These are phyloP conservation scores for Cryptosporidium tyzzeri DNA, from an alignment of 169 alveolate species.

Conservation along the genomic window DNA sequence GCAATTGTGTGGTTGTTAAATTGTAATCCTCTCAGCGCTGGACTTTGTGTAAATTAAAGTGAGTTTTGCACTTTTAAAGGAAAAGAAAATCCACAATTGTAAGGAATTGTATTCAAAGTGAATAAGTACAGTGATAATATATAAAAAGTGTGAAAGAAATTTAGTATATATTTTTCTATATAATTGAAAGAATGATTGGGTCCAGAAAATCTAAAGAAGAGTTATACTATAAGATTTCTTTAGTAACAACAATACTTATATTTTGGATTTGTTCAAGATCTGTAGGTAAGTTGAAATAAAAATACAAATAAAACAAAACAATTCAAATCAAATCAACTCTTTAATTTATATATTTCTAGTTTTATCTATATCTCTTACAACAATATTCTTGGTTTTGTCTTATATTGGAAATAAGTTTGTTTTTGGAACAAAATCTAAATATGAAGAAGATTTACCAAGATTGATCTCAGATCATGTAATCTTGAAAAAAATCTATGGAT, in stretches of 20 bases:
- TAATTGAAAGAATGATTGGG: constrained; percentile 14
- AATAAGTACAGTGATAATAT: background rate
- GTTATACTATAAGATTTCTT: constrained; percentile 20
- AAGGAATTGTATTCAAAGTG: background rate
- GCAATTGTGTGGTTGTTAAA: background rate
- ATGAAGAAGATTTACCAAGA: constrained; percentile 45
- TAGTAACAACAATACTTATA: constrained; percentile 7
- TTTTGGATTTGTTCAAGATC: constrained; percentile 60
- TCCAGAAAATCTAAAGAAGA: constrained; percentile 39
- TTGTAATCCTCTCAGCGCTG: constrained; percentile 16
- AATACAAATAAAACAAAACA: too few relatives aligned
- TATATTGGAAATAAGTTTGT: constrained; percentile 14
- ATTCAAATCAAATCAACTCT: background rate
- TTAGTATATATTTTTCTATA: background rate
- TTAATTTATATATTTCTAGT: background rate
- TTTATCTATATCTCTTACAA: constrained; percentile 1
- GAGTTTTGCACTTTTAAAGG: background rate
- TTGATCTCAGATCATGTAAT: background rate
- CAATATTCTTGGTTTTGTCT: constrained; percentile 4
- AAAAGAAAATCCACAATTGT: background rate
- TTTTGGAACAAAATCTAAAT: background rate
- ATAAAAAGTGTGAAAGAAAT: too few relatives aligned
- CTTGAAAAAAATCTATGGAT: background rate
- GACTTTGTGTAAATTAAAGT: constrained; percentile 1
- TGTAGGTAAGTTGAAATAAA: constrained; percentile 21